Base-by-base conservation (phyloP, 768 basidiomycete genomes). In the Leucogyrophana mollusca region DNA sequence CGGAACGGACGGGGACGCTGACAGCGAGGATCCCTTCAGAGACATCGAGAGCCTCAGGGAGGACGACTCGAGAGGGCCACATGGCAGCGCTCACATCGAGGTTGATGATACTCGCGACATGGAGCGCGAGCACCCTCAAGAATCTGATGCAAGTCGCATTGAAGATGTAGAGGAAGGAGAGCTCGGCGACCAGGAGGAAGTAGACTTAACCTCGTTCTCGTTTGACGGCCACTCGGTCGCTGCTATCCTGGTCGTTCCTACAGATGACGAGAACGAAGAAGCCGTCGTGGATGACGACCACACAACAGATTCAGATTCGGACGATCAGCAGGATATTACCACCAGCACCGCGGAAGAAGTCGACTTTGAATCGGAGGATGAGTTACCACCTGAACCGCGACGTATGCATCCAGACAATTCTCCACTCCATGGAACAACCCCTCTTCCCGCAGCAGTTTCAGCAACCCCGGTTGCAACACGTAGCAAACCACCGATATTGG, bases 11-110 rank as follows among this genome's bases (percentile, higher is more conserved):
- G 43, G 8, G 74, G 68, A 22, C 68, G 72, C 77, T 34, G 73
- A 77, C 34, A 89, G 87, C 51, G 90, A 91, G 55, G 94, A 97
- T 69, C 89, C 91, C 7, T 97, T 97, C 66, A 80, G 81, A 24
- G 94, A 94, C 56, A 87, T 97, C 44, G 94, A 95, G 60, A 93
- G 91, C 56, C 61, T 94, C 56, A 72, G 78, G 25, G 86, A 87
- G 45, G 87, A 87, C 46, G 66, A 62, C 39, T 65, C 65, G 10
- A 61, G 60, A 37, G 67, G 70, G 11, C 34, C 48, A 16, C 23
- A 46, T 13, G 51, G 41, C 33, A 44, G 38, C 18, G 46, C 33
- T 7, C 35, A 30, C 9, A n/a, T 13, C 10, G 34, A 14, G 22
- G 36, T 35, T 25, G 46, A 43, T 22, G 46, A 49, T 42, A 51